These are phyloP conservation scores for Exobasidium rhododendri DNA, from an alignment of 1,284 basidiomycete species.

Conservation along the genomic window DNA sequence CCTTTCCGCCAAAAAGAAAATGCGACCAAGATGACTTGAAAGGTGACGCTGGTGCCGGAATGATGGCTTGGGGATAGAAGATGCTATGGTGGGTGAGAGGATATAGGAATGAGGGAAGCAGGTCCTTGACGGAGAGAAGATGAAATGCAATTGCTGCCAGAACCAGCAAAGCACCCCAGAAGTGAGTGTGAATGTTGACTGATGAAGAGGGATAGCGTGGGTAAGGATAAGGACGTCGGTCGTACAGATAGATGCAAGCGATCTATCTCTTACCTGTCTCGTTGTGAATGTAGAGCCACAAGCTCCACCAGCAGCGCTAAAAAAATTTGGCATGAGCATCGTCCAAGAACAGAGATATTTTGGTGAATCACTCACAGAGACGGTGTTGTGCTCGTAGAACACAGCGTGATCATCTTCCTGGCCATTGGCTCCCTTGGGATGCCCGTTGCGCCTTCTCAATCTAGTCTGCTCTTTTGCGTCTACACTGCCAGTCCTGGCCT, in stretches of 20 bases:
- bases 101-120: conserved; percentile 28
- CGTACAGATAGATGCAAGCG: background rate
- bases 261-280: conserved; percentile 37
- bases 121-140: conserved; percentile 26
- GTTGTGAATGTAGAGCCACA: conserved; percentile 54
- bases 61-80: conserved; percentile 22
- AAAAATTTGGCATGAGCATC: background rate
- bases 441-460: background rate
- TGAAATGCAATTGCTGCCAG: conserved; percentile 57
- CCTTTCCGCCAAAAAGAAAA: background rate
- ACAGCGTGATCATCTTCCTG: conserved; percentile 17
- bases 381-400: conserved; percentile 39
- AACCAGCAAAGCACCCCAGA: conserved; percentile 72
- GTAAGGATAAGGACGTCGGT: background rate
- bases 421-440: background rate
- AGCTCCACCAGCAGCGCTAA: conserved; percentile 42
- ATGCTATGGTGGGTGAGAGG: conserved; percentile 36
- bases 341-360: background rate
- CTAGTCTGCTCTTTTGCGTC: conserved; percentile 2
- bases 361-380: conserved; percentile 16
- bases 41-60: background rate
- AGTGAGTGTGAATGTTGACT: conserved; percentile 89
- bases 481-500: background rate
- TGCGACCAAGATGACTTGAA: background rate
- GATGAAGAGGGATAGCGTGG: background rate